These are phyloP conservation scores for Teratosphaeria pseudoeucalypti DNA, from an alignment of 2,329 filamentous ascomycete genomes.

Conservation along the genomic window DNA sequence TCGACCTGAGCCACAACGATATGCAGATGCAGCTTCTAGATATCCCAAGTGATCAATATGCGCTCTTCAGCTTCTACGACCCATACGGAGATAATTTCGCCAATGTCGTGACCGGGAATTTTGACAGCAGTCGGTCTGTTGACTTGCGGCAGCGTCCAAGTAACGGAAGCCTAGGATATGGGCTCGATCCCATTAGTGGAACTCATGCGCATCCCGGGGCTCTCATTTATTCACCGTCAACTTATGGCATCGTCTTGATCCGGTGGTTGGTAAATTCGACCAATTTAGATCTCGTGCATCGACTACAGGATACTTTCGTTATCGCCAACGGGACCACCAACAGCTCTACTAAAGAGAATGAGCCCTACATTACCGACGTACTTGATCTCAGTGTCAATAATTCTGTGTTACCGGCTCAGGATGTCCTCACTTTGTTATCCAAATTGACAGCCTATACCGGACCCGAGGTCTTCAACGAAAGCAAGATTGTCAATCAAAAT, in stretches of 20 bases:
- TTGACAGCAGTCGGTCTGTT: slow-evolving; percentile 2
- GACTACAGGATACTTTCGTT: slow-evolving; percentile 1
- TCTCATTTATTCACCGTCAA: slow-evolving; percentile 7
- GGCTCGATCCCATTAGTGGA: not conserved
- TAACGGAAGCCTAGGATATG: not conserved
- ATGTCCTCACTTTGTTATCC: slow-evolving; percentile 7
- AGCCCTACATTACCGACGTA: slow-evolving; percentile 1
- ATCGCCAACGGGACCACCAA: not conserved
- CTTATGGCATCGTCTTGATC: slow-evolving; percentile 8
- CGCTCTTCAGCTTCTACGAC: slow-evolving; percentile 10
- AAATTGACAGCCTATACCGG: not conserved
- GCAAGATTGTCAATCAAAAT: not conserved
- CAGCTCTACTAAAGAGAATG: not conserved
- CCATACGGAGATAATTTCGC: slow-evolving; percentile 11
- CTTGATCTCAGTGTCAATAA: not conserved
- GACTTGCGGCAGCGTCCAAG: not conserved
- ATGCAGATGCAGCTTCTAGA: slow-evolving; percentile 9
- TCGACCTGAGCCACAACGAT: slow-evolving; percentile 12
- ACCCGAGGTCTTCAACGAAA: not conserved
- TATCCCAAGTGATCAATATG: slow-evolving; percentile 6
- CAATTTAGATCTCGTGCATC: slow-evolving; percentile 6
- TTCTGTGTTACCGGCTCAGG: slow-evolving; percentile 2
- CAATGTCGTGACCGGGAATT: slow-evolving; percentile 7
- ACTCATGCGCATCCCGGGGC: not conserved
- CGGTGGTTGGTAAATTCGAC: slow-evolving; percentile 9